phyloP scores from a whole-genome alignment of 2,329 filamentous ascomycete genomes.

The Davidsoniella virescens region DNA sequence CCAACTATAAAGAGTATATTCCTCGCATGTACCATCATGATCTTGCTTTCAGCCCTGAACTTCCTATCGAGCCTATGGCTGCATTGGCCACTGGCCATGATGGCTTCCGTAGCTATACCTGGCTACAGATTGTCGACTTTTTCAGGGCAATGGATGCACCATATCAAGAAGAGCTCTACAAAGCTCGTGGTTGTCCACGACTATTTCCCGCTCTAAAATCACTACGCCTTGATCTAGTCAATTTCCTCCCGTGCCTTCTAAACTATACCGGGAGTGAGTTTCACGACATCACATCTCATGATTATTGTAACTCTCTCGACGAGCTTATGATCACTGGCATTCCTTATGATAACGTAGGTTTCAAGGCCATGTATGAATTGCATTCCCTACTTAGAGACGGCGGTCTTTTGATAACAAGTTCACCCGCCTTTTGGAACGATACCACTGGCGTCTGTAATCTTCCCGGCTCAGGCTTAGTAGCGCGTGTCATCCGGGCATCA shows the following conservation, averaged over 20 bases:
- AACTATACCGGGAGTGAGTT: slow-evolving; percentile 30
- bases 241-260: slow-evolving; percentile 32
- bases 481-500: too few relatives aligned
- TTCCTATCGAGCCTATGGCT: slow-evolving; percentile 7
- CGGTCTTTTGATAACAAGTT: slow-evolving; percentile 32
- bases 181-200: slow-evolving; percentile 19
- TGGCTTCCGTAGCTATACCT: slow-evolving; percentile 38
- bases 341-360: slow-evolving; percentile 31
- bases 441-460: too few relatives aligned
- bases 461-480: too few relatives aligned
- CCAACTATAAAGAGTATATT: not conserved
- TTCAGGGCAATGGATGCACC: slow-evolving; percentile 34
- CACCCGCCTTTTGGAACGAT: slow-evolving; percentile 22
- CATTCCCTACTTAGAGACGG: slow-evolving; percentile 37
- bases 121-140: slow-evolving; percentile 38
- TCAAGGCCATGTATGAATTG: slow-evolving; percentile 30
- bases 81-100: slow-evolving; percentile 31
- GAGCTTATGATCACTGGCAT: slow-evolving; percentile 37
- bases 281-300: slow-evolving; percentile 36
- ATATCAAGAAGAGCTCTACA: slow-evolving; percentile 20
- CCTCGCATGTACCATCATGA: slow-evolving; percentile 26
- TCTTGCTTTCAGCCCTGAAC: slow-evolving; percentile 14
- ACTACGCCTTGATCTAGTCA: slow-evolving; percentile 38
- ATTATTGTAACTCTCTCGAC: slow-evolving; percentile 35
- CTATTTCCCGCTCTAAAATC: slow-evolving; percentile 31